These are phyloP conservation scores for Chaetothyriales sp. DNA, from an alignment of 2,329 filamentous ascomycete genomes.

Conservation along the genomic window DNA sequence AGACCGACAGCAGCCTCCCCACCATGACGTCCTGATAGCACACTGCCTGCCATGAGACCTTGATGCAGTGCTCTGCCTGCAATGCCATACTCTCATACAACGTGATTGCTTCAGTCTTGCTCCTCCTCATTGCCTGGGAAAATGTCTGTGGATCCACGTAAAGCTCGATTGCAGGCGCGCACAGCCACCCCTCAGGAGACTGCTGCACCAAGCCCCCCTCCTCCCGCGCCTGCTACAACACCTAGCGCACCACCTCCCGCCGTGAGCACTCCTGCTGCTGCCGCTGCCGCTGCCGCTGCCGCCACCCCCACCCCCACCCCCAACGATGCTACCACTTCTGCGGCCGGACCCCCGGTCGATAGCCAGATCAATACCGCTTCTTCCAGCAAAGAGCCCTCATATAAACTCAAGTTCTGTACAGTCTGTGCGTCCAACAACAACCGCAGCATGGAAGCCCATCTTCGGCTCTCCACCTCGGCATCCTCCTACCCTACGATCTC, in stretches of 20 bases:
- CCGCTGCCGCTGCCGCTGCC: conserved; percentile 7
- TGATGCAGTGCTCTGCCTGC: background rate
- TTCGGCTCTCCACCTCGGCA: conserved; percentile 67
- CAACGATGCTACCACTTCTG: conserved; percentile 4
- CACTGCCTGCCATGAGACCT: no score
- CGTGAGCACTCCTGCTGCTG: conserved; percentile 5
- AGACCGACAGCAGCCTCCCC: background rate
- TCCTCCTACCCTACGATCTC: conserved; percentile 92
- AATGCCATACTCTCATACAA: conserved; percentile 1
- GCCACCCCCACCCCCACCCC: conserved; percentile 3
- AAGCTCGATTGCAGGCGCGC: conserved; percentile 32
- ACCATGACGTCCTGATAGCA: background rate
- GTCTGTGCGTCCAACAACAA: conserved; percentile 99
- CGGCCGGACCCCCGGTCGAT: conserved; percentile 5
- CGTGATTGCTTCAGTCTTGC: conserved; percentile 2
- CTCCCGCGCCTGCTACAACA: conserved; percentile 2
- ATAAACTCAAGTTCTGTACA: conserved; percentile 91
- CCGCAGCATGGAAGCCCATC: conserved; percentile 98
- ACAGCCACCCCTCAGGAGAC: conserved; percentile 24
- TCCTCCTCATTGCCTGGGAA: background rate
- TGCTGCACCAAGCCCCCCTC: background rate
- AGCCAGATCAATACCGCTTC: conserved; percentile 15
- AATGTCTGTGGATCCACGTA: conserved; percentile 37
- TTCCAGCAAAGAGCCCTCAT: conserved; percentile 39
- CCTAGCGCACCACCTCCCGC: conserved; percentile 6